phyloP scores from a whole-genome alignment of 495 filamentous ascomycete genomes.

The Penicillium maclennaniae region DNA sequence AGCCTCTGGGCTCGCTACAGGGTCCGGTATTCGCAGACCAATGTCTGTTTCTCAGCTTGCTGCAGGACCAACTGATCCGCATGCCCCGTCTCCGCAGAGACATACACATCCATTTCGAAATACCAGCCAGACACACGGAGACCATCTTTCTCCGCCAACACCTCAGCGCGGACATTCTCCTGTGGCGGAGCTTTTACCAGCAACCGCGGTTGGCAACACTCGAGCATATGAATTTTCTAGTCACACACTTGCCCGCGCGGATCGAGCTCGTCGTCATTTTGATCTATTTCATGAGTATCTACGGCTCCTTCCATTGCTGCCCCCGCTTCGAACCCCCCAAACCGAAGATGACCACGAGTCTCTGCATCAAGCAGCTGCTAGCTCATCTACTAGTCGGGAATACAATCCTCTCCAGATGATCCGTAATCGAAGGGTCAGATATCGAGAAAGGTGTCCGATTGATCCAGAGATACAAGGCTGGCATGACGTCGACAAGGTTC shows the following conservation, averaged over 20 bases:
- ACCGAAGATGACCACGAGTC: constrained; percentile 6
- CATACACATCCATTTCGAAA: constrained; percentile 16
- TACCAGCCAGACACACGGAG: constrained; percentile 13
- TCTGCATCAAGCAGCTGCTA: background rate
- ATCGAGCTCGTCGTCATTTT: constrained; percentile 72
- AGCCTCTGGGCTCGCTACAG: constrained; percentile 46
- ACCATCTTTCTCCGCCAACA: constrained; percentile 8
- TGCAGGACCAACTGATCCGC: constrained; percentile 14
- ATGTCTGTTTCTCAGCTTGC: constrained; percentile 40
- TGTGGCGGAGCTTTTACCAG: constrained; percentile 31
- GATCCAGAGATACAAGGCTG: constrained; percentile 73
- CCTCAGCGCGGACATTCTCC: constrained; percentile 17
- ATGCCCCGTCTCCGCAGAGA: constrained; percentile 15
- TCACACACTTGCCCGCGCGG: constrained; percentile 71
- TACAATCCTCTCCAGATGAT: constrained; percentile 90
- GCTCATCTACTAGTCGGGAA: constrained; percentile 45
- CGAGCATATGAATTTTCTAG: constrained; percentile 65
- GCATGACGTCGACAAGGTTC: constrained; percentile 64
- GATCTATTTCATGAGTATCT: constrained; percentile 79
- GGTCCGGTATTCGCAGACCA: constrained; percentile 42
- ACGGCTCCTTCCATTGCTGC: constrained; percentile 67
- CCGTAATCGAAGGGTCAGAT: constrained; percentile 75
- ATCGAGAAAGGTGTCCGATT: constrained; percentile 65
- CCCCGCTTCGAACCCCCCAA: constrained; percentile 50
- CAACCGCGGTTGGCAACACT: constrained; percentile 24